These are phyloP conservation scores for Sphaerosporella brunnea DNA, from an alignment of 495 filamentous ascomycete species.

Conservation along the genomic window DNA sequence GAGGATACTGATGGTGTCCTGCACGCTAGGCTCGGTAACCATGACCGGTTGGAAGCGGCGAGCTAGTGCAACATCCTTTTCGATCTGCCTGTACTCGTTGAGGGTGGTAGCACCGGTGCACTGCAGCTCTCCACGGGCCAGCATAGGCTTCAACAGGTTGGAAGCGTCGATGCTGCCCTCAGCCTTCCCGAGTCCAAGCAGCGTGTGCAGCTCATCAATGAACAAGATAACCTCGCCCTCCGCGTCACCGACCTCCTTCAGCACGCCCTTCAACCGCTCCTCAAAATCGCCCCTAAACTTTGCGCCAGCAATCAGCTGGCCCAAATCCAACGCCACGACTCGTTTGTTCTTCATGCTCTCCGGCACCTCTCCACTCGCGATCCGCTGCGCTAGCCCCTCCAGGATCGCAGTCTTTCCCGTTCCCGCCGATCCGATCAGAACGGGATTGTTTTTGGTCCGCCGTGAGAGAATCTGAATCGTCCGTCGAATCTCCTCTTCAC, in stretches of 20 bases:
- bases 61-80: conserved; percentile 89
- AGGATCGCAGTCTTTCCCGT: conserved; percentile 92
- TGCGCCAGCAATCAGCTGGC: conserved; percentile 81
- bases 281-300: conserved; percentile 96
- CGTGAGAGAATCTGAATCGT: conserved; percentile 88
- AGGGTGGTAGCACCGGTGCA: conserved; percentile 90
- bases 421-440: conserved; percentile 78
- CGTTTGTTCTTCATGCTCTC: conserved; percentile 92
- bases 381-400: conserved; percentile 80
- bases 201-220: conserved; percentile 83
- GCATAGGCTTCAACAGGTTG: conserved; percentile 85
- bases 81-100: conserved; percentile 77
- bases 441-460: conserved; percentile 92
- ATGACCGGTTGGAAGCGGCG: conserved; percentile 84
- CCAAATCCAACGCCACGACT: conserved; percentile 72
- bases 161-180: conserved; percentile 94
- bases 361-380: conserved; percentile 81
- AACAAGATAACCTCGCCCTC: conserved; percentile 83
- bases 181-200: conserved; percentile 82
- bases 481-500: conserved; percentile 76
- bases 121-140: conserved; percentile 81
- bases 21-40: conserved; percentile 72
- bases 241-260: conserved; percentile 80
- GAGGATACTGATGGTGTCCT: conserved; percentile 87
- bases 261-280: conserved; percentile 68